A percentile compares a stretch with the other conserved stretches of the same genome.
Evolutionary conservation across 805 yeast genomes (phyloP).

Genomic region (Metschnikowia amazonensis): DNA sequence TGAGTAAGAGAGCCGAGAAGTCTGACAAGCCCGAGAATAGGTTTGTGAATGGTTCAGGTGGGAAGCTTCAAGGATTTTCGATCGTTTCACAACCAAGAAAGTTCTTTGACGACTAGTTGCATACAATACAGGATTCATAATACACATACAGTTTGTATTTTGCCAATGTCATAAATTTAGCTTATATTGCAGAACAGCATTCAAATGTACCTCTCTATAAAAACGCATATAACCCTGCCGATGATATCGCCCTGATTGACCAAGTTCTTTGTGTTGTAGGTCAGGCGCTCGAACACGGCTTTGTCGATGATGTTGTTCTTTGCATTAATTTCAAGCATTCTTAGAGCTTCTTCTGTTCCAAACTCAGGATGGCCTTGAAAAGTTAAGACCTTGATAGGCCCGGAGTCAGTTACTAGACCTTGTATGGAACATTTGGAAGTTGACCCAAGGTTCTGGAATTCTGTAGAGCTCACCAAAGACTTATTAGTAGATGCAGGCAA

Average conservation of each 20-base stretch:
- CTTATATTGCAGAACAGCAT: not conserved
- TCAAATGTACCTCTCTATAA: slow-evolving; percentile 20
- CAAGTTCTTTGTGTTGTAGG: slow-evolving; percentile 27
- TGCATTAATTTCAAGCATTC: slow-evolving; percentile 21
- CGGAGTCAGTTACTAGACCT: slow-evolving; percentile 51
- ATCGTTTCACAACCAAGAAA: slow-evolving; percentile 33
- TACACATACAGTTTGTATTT: not conserved
- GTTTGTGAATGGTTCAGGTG: slow-evolving; percentile 23
- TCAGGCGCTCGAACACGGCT: slow-evolving; percentile 25
- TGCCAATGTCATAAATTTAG: not conserved
- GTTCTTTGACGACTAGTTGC: slow-evolving; percentile 14
- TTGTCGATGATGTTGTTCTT: slow-evolving; percentile 21
- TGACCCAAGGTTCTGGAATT: slow-evolving; percentile 44
- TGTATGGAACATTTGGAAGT: slow-evolving; percentile 58
- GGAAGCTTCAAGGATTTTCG: slow-evolving; percentile 38
- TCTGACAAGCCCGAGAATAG: slow-evolving; percentile 3
- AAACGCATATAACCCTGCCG: slow-evolving; percentile 35
- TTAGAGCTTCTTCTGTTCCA: slow-evolving; percentile 29
- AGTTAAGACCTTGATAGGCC: slow-evolving; percentile 50
- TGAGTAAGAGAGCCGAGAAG: slow-evolving; percentile 25
- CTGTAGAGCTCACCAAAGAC: slow-evolving; percentile 19
- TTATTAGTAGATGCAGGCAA: slow-evolving; percentile 33
- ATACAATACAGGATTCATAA: not conserved
- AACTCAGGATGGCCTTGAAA: slow-evolving; percentile 94
- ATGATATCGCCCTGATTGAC: slow-evolving; percentile 40